A percentile compares a stretch with the other conserved stretches of the same genome.
phyloP scores from a whole-genome alignment of 495 filamentous ascomycete genomes.

The Amphirosellinia nigrospora region DNA sequence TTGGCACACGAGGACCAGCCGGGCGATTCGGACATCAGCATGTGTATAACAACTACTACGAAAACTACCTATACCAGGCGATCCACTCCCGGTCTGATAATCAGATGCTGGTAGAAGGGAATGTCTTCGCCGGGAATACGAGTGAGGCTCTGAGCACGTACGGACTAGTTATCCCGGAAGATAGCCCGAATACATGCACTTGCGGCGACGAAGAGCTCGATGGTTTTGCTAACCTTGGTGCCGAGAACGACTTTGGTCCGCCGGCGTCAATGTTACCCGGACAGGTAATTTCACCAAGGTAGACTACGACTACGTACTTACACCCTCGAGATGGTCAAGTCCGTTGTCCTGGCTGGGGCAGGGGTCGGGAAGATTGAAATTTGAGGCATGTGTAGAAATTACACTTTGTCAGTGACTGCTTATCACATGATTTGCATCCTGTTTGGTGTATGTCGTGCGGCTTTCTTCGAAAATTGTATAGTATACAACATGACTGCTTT shows the following conservation, averaged over 20 bases:
- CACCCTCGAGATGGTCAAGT: neutral
- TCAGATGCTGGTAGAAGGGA: slow-evolving; percentile 43
- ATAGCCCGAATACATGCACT: slow-evolving; percentile 46
- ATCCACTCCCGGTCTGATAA: slow-evolving; percentile 62
- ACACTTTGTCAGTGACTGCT: neutral
- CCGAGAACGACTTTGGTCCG: slow-evolving; percentile 52
- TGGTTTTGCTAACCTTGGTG: slow-evolving; percentile 19
- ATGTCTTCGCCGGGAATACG: slow-evolving; percentile 45
- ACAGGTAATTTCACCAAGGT: slow-evolving; percentile 46
- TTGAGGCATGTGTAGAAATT: neutral
- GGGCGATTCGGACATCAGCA: slow-evolving; percentile 59
- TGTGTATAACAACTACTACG: slow-evolving; percentile 57
- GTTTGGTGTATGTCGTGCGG: neutral
- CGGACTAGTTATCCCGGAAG: slow-evolving; percentile 53
- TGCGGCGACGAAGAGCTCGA: neutral
- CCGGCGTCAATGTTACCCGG: slow-evolving; percentile 49
- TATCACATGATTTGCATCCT: neutral
- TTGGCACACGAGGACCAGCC: slow-evolving; percentile 55
- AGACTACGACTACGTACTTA: neutral
- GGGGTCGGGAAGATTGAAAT: neutral
- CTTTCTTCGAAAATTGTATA: neutral
- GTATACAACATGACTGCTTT: neutral
- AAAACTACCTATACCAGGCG: slow-evolving; percentile 51
- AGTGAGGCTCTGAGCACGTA: slow-evolving; percentile 51
- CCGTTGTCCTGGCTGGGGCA: neutral